Evolutionary conservation across 2,329 filamentous ascomycete species (phyloP).

Genomic region (Gyromitra esculenta): DNA sequence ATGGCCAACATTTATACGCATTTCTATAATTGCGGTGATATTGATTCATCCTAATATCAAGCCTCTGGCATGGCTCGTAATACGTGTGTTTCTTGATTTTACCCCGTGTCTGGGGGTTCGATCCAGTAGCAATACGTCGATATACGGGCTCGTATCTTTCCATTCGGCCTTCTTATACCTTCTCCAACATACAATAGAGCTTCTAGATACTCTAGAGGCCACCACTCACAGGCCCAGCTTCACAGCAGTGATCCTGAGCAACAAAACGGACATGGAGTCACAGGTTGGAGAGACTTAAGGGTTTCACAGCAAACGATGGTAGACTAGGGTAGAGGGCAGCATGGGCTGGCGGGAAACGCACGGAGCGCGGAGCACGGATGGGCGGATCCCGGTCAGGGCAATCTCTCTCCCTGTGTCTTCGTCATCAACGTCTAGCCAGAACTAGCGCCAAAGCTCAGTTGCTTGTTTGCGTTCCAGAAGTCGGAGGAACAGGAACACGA

Average conservation of each 20-base stretch:
- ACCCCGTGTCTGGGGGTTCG: conserved; percentile 10
- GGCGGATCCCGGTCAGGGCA: conserved; percentile 16
- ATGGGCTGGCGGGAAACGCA: conserved; percentile 8
- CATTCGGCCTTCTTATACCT: not conserved
- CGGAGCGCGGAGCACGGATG: conserved; percentile 1
- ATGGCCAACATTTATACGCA: not conserved
- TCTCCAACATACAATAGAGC: conserved; percentile 5
- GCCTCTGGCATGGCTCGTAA: not conserved
- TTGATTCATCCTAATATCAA: not conserved
- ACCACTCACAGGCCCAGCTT: not conserved
- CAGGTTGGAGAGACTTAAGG: not conserved
- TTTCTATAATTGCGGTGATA: not conserved
- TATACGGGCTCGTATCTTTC: not conserved
- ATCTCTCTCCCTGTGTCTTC: conserved; percentile 24
- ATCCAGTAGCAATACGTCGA: not conserved
- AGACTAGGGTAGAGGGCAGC: not conserved
- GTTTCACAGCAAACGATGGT: not conserved
- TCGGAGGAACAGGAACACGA: conserved; percentile 43
- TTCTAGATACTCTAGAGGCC: not conserved
- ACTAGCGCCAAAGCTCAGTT: conserved; percentile 34
- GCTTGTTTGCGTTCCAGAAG: conserved; percentile 47
- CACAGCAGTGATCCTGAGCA: conserved; percentile 1
- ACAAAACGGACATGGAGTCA: conserved; percentile 8
- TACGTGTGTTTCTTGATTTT: conserved; percentile 19
- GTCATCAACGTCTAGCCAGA: conserved; percentile 25